phyloP scores from a whole-genome alignment of 1,284 basidiomycete genomes.

The Chalciporus sp. region DNA sequence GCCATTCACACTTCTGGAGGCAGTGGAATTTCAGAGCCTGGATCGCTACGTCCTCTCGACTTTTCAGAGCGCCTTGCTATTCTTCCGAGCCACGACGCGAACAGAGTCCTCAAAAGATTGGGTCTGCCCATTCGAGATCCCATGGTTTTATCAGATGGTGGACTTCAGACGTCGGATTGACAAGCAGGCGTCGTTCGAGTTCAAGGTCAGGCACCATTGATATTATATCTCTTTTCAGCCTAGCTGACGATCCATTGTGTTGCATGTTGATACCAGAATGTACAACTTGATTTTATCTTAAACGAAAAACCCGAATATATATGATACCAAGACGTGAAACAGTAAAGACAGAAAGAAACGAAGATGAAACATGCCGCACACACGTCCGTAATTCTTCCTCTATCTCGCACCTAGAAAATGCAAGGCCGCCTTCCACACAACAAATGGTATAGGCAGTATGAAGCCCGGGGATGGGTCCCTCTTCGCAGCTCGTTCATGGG shows the following conservation, averaged over 20 bases:
- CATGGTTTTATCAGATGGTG: too few species aligned
- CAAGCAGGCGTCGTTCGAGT: too few species aligned
- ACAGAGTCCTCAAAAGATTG: too few species aligned
- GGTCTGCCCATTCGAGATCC: too few species aligned
- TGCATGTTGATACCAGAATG: background rate
- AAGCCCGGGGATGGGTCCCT: slow-evolving; percentile 31
- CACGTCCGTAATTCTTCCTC: background rate
- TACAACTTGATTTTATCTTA: slow-evolving; percentile 7
- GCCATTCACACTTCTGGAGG: too few species aligned
- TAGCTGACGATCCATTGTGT: slow-evolving; percentile 5
- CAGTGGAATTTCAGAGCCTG: too few species aligned
- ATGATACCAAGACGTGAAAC: slow-evolving; percentile 1
- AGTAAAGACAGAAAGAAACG: slow-evolving; percentile 1
- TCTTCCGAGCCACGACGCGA: too few species aligned
- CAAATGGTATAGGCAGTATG: slow-evolving; percentile 37
- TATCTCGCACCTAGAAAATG: slow-evolving; percentile 35
- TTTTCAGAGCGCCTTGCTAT: too few species aligned
- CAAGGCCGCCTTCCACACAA: slow-evolving; percentile 36
- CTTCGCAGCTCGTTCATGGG: slow-evolving; percentile 29
- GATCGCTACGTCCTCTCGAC: too few species aligned
- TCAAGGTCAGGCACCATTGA: background rate
- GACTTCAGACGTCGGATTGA: too few species aligned
- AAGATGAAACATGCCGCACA: background rate
- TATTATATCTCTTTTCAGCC: background rate
- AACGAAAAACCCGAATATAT: slow-evolving; percentile 24